These are phyloP conservation scores for Plantago elongata DNA, from an alignment of 257 asterid genomes.

Conservation along the genomic window DNA sequence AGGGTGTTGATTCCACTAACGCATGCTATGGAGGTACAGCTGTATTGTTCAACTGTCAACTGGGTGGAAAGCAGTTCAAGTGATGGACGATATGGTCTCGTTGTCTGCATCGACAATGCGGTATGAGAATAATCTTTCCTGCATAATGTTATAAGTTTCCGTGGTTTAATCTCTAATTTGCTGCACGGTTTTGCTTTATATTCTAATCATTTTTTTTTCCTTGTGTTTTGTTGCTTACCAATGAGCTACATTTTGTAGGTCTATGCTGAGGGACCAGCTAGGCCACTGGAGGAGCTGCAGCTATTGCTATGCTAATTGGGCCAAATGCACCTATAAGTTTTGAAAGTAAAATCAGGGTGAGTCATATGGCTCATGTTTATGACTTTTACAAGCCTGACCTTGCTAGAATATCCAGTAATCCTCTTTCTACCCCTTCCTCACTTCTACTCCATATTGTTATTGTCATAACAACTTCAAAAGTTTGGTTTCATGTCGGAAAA, in stretches of 20 bases:
- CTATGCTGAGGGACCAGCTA: constrained; percentile 98
- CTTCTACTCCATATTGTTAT: neutral
- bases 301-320: constrained; percentile 92
- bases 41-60: constrained; percentile 87
- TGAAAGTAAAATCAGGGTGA: constrained; percentile 90
- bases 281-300: constrained; percentile 99
- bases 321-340: constrained; percentile 95
- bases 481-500: neutral
- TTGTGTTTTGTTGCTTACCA: constrained; percentile 3
- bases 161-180: neutral
- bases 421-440: constrained; percentile 18
- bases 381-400: constrained; percentile 99
- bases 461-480: constrained; percentile 15
- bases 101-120: constrained; percentile 99
- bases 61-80: constrained; percentile 98
- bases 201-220: neutral
- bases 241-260: constrained; percentile 47
- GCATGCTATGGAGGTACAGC: constrained; percentile 99
- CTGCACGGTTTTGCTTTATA: neutral
- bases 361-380: constrained; percentile 95
- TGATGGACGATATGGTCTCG: constrained; percentile 99
- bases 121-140: constrained; percentile 36
- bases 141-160: too few species aligned
- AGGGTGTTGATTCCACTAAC: constrained; percentile 96
- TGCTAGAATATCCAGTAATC: constrained; percentile 96